Evolutionary conservation across 768 basidiomycete species (phyloP).

Genomic region (Mycena haematopus): DNA sequence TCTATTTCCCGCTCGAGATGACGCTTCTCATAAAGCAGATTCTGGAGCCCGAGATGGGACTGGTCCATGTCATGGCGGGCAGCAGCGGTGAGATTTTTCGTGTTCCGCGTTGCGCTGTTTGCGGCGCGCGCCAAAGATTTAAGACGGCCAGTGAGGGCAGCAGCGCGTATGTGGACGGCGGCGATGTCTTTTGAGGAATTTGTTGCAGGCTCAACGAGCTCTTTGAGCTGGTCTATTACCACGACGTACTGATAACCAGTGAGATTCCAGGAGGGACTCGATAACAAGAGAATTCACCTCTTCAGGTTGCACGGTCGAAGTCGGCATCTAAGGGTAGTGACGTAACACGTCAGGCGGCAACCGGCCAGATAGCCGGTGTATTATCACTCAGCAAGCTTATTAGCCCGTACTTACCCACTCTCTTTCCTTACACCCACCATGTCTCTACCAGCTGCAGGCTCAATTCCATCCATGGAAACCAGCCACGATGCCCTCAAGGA

Average conservation of each 20-base stretch:
- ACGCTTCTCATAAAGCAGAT: slow-evolving; percentile 86
- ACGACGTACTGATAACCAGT: slow-evolving; percentile 41
- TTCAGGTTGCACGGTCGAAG: slow-evolving; percentile 16
- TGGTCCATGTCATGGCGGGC: slow-evolving; percentile 91
- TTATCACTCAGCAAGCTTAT: background rate
- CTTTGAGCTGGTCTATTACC: slow-evolving; percentile 66
- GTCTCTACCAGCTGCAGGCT: slow-evolving; percentile 60
- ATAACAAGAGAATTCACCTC: slow-evolving; percentile 18
- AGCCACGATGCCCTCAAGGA: slow-evolving; percentile 75
- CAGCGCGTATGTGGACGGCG: slow-evolving; percentile 67
- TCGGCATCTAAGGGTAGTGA: background rate
- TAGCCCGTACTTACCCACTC: background rate
- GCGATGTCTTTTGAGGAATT: slow-evolving; percentile 53
- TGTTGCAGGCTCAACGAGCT: slow-evolving; percentile 57
- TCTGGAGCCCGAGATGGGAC: slow-evolving; percentile 85
- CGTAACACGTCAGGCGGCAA: no score
- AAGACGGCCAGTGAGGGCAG: slow-evolving; percentile 79
- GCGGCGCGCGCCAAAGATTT: slow-evolving; percentile 80
- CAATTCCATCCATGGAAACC: slow-evolving; percentile 90
- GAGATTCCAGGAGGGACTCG: no score
- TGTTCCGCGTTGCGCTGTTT: slow-evolving; percentile 69
- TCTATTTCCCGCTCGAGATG: slow-evolving; percentile 92
- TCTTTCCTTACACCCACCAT: slow-evolving; percentile 38
- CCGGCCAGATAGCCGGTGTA: background rate
- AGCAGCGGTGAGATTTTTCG: slow-evolving; percentile 76